Evolutionary conservation across 2,329 filamentous ascomycete species (phyloP), one percentile per base, ranked within the genome.

Genomic region (Emmonsiellopsis sp.): DNA sequence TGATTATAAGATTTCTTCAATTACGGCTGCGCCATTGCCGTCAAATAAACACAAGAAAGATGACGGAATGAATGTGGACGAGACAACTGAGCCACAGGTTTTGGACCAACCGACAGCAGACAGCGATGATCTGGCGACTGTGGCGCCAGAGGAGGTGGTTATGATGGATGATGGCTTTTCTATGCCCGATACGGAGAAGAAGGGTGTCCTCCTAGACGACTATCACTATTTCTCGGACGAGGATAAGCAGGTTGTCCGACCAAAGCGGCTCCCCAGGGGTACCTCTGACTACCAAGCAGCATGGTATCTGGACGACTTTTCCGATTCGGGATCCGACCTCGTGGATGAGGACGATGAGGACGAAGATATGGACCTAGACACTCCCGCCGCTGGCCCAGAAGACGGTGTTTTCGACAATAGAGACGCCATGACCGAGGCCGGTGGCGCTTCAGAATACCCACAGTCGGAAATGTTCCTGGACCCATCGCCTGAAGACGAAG

Each of bases 151-250:
- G 67, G 89, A 92, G 63, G 80, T 84, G 2, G 76, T 82, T 55
- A 93, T 95, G 89, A 76, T 82, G 26, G 86, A 88, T 57, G 79
- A 82, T 20, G 65, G 73, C 73, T 54, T 77, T 62, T 67, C 76
- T 56, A 60, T 79, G 63, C 77, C 76, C 3, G 73, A 77, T 20
- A 73, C 76, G 1, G 76, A 79, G 43, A 84, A 85, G 65, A 95
- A 92, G 72, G 93, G 92, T 59, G 93, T 98, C 1, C 75, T 98
- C 41, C 78, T 98, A 8, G 93, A 98, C 61, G 92, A 97, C 60
- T 92, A 98, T 68, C 92, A 97, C 67, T 98, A 98, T 70, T 98
- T 97, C 66, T 91, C 91, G 0, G 92, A 97, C 43, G 92, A 97
- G 43, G 89, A 93, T 46, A 73, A 70, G 4, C 76, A 83, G 51